Evolutionary conservation across 371 early-diverging fungal species (phyloP).

Genomic region (Gilbertella persicaria): DNA sequence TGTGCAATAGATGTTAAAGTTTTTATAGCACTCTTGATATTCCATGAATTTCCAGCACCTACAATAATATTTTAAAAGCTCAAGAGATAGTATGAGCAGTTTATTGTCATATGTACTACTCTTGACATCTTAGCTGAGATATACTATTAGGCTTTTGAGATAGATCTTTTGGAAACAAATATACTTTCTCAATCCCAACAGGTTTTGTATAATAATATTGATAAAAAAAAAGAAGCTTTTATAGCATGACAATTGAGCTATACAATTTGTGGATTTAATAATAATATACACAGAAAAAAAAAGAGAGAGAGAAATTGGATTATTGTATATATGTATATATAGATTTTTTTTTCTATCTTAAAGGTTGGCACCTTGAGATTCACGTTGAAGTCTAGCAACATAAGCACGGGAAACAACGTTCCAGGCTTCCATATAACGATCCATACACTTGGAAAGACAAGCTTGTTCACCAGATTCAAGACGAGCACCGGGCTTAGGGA

Average conservation of each 20-base stretch:
- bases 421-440: conserved; percentile 89
- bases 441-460: conserved; percentile 83
- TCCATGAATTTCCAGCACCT: too few species aligned
- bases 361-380: conserved; percentile 49
- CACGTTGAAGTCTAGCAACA: conserved; percentile 70
- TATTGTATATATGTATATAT: conserved; percentile 3
- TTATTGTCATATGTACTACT: too few species aligned
- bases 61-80: too few species aligned
- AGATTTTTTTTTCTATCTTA: not conserved
- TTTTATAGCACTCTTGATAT: too few species aligned
- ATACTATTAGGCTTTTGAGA: too few species aligned
- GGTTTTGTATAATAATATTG: too few species aligned
- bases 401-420: conserved; percentile 81
- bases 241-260: conserved; percentile 3
- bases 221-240: too few species aligned
- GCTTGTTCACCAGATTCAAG: conserved; percentile 74
- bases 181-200: too few species aligned
- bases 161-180: too few species aligned
- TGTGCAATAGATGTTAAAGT: too few species aligned
- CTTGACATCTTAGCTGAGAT: too few species aligned
- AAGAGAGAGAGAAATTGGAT: not conserved
- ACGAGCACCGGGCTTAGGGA: conserved; percentile 74
- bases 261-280: conserved; percentile 8
- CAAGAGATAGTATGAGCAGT: too few species aligned
- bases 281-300: conserved; percentile 11